These are phyloP conservation scores for Coemansia sp. DNA, from an alignment of 192 early-diverging fungal genomes.

Conservation along the genomic window DNA sequence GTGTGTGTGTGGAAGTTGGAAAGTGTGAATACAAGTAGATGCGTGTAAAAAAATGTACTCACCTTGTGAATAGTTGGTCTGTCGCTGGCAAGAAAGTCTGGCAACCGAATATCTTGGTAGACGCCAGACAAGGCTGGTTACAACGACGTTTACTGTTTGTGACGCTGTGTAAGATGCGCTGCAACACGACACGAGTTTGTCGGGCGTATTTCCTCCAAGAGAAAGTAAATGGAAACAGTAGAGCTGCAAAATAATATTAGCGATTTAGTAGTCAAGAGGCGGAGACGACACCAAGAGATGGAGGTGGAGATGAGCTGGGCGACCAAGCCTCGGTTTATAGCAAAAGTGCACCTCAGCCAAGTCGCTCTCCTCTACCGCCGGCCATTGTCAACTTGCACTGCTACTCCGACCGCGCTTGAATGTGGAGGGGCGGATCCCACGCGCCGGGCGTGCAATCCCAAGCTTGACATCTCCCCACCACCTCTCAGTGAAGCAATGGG, in stretches of 20 bases:
- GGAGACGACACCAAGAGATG: not conserved
- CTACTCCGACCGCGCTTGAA: not conserved
- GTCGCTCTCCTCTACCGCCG: not conserved
- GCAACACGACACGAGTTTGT: not conserved
- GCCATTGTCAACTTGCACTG: not conserved
- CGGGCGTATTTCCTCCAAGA: not conserved
- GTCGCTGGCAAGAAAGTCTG: not conserved
- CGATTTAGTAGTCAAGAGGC: not conserved
- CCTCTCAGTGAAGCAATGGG: not conserved
- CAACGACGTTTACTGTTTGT: constrained; percentile 9
- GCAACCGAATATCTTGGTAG: not conserved
- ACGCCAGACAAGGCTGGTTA: not conserved
- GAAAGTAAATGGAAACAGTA: constrained; percentile 6
- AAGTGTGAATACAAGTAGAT: not conserved
- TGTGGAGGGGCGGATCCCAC: not conserved
- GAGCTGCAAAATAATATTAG: constrained; percentile 2
- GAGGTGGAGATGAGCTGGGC: not conserved
- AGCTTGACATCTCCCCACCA: constrained; percentile 5
- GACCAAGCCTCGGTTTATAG: not conserved
- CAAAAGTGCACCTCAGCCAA: not conserved
- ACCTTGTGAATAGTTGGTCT: not conserved
- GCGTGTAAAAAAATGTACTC: not conserved
- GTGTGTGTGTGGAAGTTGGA: too few relatives aligned
- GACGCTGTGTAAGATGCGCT: not conserved
- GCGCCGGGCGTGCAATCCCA: constrained; percentile 8